Evolutionary conservation across 116 monocot genomes (phyloP), one percentile per base, ranked within the genome.

Genomic region (Zostera marina): DNA sequence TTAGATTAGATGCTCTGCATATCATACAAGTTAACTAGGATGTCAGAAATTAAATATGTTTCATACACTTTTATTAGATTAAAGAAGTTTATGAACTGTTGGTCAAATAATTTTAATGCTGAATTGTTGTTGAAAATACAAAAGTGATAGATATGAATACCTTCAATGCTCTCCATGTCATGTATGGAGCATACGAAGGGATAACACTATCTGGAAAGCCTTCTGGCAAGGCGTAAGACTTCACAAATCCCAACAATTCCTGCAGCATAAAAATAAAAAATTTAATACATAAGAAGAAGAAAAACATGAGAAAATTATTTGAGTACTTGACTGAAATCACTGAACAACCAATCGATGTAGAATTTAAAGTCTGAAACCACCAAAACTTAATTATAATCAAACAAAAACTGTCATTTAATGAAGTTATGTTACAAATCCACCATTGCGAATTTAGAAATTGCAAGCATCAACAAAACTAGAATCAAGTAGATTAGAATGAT

Each of bases 161-260:
- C 85, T 96, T 96, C 66, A 96, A 73, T 61, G 96, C 96, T 76
- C 96, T 85, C 96, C 96, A 96, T 58, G 90, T 72, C 96, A 96
- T 96, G 77, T 89, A 96, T 52, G 96, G 96, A 22, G 90, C 96
- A 67, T 89, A 96, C 42, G 96, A 96, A 63, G 96, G 96, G 24
- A 80, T 78, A 66, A 96, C 96, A 76, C 90, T 96, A 44, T 96
- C 83, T 41, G 96, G 96, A 74, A 96, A 96, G 24, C 96, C 96
- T 78, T 96, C 96, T 58, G 96, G 96, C 7, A 90, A 85, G 12
- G 85, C 89, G 66, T 89, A 96, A 4, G 96, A 96, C 68, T 85
- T 80, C 80, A 96, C 62, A 61, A 96, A 96, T 32, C 85, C 73
- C 25, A 90, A 38, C 47, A 96, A 38, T 41, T 96, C 90, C 96